Conservation (phyloP, 306 rosid species). For the Sicyos baderoa region DNA sequence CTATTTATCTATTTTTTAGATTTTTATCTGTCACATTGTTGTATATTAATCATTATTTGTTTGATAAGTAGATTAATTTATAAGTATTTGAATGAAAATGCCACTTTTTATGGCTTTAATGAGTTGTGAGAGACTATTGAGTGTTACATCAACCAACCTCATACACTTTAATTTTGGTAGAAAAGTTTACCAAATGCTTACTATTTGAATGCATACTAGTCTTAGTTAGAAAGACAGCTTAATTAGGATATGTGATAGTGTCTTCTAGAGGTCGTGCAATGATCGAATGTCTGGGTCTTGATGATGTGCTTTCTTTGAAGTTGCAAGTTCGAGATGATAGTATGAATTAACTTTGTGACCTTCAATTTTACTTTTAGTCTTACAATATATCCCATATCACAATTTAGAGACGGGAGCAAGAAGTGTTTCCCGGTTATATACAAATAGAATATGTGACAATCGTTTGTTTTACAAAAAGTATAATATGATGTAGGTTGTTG, state of each 20-base stretch:
- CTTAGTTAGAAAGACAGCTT: not conserved
- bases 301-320: too few relatives aligned
- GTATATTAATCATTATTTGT: not conserved
- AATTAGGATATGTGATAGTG: not conserved
- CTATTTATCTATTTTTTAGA: not conserved
- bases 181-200: not conserved
- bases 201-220: not conserved
- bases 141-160: not conserved
- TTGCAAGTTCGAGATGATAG: too few relatives aligned
- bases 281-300: too few relatives aligned
- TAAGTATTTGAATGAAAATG: not conserved
- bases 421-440: too few relatives aligned
- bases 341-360: too few relatives aligned
- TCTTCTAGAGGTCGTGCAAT: too few relatives aligned
- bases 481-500: too few relatives aligned
- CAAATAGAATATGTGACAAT: too few relatives aligned
- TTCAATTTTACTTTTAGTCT: too few relatives aligned
- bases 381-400: too few relatives aligned
- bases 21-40: not conserved
- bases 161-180: not conserved
- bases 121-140: not conserved
- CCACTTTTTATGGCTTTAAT: constrained; percentile 1
- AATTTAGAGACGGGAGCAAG: too few relatives aligned
- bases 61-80: not conserved
- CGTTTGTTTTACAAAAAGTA: too few relatives aligned